Evolutionary conservation across 2,329 filamentous ascomycete species (phyloP).

Genomic region (Penicillium digitatum): DNA sequence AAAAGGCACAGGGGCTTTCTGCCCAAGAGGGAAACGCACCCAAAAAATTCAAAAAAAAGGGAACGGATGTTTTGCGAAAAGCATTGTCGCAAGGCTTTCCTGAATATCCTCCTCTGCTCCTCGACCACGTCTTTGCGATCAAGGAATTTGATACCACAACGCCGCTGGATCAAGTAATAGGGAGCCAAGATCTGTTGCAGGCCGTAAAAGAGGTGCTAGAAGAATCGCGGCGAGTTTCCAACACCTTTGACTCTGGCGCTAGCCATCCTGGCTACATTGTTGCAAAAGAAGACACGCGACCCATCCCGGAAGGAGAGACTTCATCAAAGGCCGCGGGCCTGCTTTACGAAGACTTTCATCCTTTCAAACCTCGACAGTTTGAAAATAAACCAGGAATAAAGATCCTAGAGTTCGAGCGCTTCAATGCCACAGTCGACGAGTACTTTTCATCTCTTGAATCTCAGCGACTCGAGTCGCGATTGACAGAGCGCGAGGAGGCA

Average conservation of each 20-base stretch:
- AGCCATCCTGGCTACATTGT: conserved; percentile 81
- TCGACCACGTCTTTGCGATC: conserved; percentile 77
- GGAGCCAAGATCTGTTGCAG: conserved; percentile 60
- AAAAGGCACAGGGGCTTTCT: conserved; percentile 53
- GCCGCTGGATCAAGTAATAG: conserved; percentile 66
- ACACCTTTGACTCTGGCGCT: conserved; percentile 63
- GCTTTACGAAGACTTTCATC: conserved; percentile 92
- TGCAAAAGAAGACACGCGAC: conserved; percentile 55
- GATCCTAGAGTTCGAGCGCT: conserved; percentile 74
- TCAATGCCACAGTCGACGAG: conserved; percentile 91
- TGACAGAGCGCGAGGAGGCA: conserved; percentile 74
- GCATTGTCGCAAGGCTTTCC: conserved; percentile 79
- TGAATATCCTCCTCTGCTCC: conserved; percentile 79
- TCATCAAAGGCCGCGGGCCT: conserved; percentile 42
- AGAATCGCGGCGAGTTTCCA: conserved; percentile 66
- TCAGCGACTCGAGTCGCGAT: conserved; percentile 78
- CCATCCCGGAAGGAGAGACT: conserved; percentile 40
- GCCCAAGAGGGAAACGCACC: conserved; percentile 37
- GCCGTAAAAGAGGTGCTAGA: conserved; percentile 64
- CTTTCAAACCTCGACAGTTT: conserved; percentile 80
- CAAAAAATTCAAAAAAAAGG: conserved; percentile 71
- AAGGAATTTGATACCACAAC: conserved; percentile 65
- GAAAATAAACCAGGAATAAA: conserved; percentile 61
- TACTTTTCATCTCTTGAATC: conserved; percentile 97
- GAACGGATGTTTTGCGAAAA: conserved; percentile 71